Evolutionary conservation across 805 yeast genomes (phyloP).

Genomic region (Pichia pseudocactophila): DNA sequence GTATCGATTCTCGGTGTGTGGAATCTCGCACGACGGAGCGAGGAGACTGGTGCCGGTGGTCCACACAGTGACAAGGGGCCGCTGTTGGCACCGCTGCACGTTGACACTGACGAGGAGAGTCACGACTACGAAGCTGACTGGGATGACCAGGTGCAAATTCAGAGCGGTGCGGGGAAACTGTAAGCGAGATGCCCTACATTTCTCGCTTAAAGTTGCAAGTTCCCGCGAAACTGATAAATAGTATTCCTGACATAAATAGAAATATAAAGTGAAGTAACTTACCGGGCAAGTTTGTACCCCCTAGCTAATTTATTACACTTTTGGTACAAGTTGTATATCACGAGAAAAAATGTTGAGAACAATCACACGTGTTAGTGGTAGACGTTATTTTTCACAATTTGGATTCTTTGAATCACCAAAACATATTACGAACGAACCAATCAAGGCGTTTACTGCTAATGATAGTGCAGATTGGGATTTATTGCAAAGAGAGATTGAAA

Average conservation of each 20-base stretch:
- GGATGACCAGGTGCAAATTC: conserved; percentile 25
- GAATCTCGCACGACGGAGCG: conserved; percentile 26
- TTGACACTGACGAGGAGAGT: conserved; percentile 43
- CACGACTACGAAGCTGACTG: conserved; percentile 49
- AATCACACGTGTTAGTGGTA: background rate
- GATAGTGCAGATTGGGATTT: conserved; percentile 66
- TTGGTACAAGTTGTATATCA: too few relatives aligned
- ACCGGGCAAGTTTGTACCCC: too few relatives aligned
- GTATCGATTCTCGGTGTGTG: conserved; percentile 50
- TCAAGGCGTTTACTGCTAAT: conserved; percentile 43
- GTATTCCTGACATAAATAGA: too few relatives aligned
- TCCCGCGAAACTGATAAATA: too few relatives aligned
- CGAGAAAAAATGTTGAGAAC: too few relatives aligned
- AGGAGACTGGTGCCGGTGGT: conserved; percentile 23
- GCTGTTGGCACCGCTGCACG: conserved; percentile 33
- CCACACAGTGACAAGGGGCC: conserved; percentile 19
- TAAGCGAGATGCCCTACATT: background rate
- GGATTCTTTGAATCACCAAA: conserved; percentile 48
- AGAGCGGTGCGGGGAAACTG: background rate
- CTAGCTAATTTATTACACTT: too few relatives aligned
- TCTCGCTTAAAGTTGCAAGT: background rate
- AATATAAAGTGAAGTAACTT: too few relatives aligned
- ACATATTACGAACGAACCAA: conserved; percentile 55
- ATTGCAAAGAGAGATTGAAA: conserved; percentile 53
- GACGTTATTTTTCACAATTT: conserved; percentile 35